Evolutionary conservation across 2,329 filamentous ascomycete species (phyloP).

Genomic region (Fulvia fulva): DNA sequence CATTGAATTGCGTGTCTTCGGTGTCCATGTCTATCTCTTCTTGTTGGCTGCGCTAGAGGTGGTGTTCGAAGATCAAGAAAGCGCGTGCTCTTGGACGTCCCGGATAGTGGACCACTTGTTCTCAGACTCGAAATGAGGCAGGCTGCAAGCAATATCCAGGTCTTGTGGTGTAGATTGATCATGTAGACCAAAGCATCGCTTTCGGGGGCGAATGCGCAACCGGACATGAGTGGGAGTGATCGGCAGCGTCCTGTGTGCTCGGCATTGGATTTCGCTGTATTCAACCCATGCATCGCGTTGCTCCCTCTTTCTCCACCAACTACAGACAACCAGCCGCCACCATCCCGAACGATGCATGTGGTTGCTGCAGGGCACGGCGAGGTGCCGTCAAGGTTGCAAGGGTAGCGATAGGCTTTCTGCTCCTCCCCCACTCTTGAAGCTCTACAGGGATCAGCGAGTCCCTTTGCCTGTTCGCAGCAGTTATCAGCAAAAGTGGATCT

Average conservation of each 20-base stretch:
- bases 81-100: too few species aligned
- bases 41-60: neutral
- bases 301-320: neutral
- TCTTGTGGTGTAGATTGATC: too few species aligned
- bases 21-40: neutral
- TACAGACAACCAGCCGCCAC: neutral
- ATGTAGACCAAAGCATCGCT: neutral
- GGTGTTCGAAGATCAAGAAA: neutral
- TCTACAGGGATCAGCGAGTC: neutral
- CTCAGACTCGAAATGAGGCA: too few species aligned
- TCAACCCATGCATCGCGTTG: too few species aligned
- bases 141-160: too few species aligned
- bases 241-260: neutral
- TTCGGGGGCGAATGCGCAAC: too few species aligned
- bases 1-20: neutral
- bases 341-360: neutral
- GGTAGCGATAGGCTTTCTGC: neutral
- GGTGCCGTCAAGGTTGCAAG: neutral
- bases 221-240: neutral
- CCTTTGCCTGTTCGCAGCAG: neutral
- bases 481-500: neutral
- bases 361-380: neutral
- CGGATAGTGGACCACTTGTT: too few species aligned
- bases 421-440: neutral
- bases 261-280: too few species aligned